Evolutionary conservation across 2,329 filamentous ascomycete species (phyloP), one percentile per base, ranked within the genome.

Genomic region (Paraphoma sp.): DNA sequence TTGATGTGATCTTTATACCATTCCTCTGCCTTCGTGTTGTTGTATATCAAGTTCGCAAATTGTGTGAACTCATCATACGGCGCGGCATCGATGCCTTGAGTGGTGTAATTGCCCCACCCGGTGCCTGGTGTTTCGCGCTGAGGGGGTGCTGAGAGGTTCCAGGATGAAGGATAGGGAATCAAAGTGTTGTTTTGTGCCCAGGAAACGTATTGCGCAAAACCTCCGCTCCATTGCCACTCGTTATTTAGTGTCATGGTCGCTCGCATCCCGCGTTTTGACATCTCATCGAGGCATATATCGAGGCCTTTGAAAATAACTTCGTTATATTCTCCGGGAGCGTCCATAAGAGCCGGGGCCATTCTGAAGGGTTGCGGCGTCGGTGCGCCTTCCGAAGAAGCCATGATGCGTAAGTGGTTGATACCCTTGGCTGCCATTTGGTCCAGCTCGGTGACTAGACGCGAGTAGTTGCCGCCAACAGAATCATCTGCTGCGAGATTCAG

Each of bases 221-320:
- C 76, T 7, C 76, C 76, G 14, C 61, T 68, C 76, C 76, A 78
- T 50, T 78, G 76, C 76, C 76, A 78, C 59, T 78, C 71, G 44
- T 78, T 71, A 7, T 65, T 69, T 3, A 78, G 58, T 0, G 76
- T 78, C 75, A 78, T 78, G 11, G 76, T 78, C 17, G 76, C 76
- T 17, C 76, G 67, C 70, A 78, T 78, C 5, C 76, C 75, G 7
- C 76, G 63, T 54, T 75, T 74, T 7, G 68, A 68, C 71, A 78
- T 77, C 54, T 78, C 76, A n/a, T 65, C 71, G 11, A 78, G 65
- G 48, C 76, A 78, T 11, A 72, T 65, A 42, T 78, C 76, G 14
- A 78, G 59, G 8, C 76, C 76, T 29, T 70, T 57, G 56, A 78
- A 77, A 6, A 78, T 57, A 16, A 73, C 63, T 38, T 77, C 73